A percentile compares a stretch with the other conserved stretches of the same genome.
Evolutionary conservation across 306 rosid species (phyloP).

Genomic region (Gillenia trifoliata): DNA sequence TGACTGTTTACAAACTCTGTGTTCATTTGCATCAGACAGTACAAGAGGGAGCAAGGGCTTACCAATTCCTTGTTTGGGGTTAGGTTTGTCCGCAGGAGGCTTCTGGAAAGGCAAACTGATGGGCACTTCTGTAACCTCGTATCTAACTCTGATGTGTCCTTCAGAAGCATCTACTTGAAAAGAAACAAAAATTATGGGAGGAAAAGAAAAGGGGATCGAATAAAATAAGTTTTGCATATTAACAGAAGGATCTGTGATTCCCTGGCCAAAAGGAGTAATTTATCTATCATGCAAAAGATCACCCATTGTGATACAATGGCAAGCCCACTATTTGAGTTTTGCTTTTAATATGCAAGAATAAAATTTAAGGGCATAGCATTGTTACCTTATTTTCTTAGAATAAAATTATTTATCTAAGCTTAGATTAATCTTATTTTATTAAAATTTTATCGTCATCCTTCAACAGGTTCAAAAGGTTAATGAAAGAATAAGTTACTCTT

Average conservation of each 20-base stretch:
- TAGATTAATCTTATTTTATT: background rate
- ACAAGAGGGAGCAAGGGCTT: constrained; percentile 21
- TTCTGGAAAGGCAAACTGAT: constrained; percentile 82
- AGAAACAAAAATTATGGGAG: background rate
- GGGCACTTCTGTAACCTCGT: constrained; percentile 80
- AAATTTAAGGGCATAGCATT: background rate
- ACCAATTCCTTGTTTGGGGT: constrained; percentile 99
- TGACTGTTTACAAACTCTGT: background rate
- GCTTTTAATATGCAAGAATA: background rate
- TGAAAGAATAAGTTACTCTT: background rate
- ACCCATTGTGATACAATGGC: background rate
- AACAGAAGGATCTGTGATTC: background rate
- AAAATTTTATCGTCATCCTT: background rate
- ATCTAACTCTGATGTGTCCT: constrained; percentile 78
- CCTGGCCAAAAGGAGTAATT: background rate
- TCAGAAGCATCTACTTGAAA: constrained; percentile 52
- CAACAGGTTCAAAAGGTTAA: background rate
- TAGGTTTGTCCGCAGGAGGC: constrained; percentile 92
- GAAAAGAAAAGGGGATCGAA: background rate
- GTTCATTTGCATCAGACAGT: background rate
- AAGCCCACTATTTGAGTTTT: background rate
- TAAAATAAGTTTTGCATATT: background rate
- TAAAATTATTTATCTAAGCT: background rate
- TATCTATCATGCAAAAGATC: background rate
- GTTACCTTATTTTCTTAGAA: background rate